Evolutionary conservation across 2,329 filamentous ascomycete genomes (phyloP).

Genomic region (Calonectria henricotiae): DNA sequence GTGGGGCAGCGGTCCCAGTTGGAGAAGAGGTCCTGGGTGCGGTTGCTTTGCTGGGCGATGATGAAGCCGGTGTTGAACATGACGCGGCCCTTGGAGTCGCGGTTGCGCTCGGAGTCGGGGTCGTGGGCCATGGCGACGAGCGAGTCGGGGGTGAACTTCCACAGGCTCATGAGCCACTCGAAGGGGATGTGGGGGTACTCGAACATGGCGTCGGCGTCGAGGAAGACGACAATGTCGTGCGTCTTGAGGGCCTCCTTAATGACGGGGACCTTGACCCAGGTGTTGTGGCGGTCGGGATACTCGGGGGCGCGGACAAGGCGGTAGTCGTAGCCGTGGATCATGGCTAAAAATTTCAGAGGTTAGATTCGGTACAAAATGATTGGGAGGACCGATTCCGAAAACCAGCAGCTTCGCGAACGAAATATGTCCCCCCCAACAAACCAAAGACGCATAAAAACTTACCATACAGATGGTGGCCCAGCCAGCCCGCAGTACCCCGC

Average conservation of each 20-base stretch:
- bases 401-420: too few species aligned
- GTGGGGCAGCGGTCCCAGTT: slow-evolving; percentile 42
- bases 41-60: slow-evolving; percentile 46
- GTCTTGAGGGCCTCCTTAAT: slow-evolving; percentile 58
- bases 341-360: slow-evolving; percentile 35
- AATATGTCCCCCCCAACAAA: too few species aligned
- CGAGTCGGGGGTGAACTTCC: slow-evolving; percentile 60
- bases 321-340: slow-evolving; percentile 68
- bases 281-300: slow-evolving; percentile 61
- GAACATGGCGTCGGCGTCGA: slow-evolving; percentile 64
- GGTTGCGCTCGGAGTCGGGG: slow-evolving; percentile 59
- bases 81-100: slow-evolving; percentile 52
- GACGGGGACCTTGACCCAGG: slow-evolving; percentile 64
- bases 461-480: slow-evolving; percentile 50
- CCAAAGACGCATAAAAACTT: not conserved
- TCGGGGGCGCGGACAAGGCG: slow-evolving; percentile 63
- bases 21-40: slow-evolving; percentile 47
- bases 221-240: slow-evolving; percentile 63
- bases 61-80: slow-evolving; percentile 50
- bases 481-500: slow-evolving; percentile 41
- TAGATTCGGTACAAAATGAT: too few species aligned
- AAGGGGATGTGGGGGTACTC: slow-evolving; percentile 62
- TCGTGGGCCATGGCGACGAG: slow-evolving; percentile 65
- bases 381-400: not conserved
- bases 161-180: slow-evolving; percentile 67